These are phyloP conservation scores for Candida hungchunana DNA, from an alignment of 805 yeast species.

Conservation along the genomic window DNA sequence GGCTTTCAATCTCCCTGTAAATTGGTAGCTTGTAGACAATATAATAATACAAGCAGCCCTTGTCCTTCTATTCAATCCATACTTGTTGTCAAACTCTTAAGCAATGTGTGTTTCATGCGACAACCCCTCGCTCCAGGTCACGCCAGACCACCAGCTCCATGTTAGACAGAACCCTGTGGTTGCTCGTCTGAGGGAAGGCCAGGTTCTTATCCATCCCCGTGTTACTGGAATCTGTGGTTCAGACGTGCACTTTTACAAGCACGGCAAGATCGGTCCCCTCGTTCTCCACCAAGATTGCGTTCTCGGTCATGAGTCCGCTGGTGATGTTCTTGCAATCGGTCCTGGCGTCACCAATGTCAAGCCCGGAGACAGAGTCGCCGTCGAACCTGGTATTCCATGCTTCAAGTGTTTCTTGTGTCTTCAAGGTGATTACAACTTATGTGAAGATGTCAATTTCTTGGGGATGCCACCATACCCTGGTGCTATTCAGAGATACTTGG, in stretches of 20 bases:
- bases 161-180: constrained; percentile 14
- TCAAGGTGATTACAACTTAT: constrained; percentile 38
- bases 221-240: constrained; percentile 76
- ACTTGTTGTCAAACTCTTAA: too few species aligned
- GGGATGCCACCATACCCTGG: constrained; percentile 38
- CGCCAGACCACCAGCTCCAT: constrained; percentile 20
- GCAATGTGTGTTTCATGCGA: constrained; percentile 1
- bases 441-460: constrained; percentile 34
- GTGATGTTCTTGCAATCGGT: constrained; percentile 46
- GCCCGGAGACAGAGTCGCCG: constrained; percentile 44
- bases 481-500: constrained; percentile 35
- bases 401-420: constrained; percentile 34
- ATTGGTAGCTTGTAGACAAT: too few species aligned
- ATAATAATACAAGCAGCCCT: too few species aligned
- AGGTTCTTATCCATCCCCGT: constrained; percentile 27
- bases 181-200: constrained; percentile 15
- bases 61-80: too few species aligned
- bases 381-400: constrained; percentile 56
- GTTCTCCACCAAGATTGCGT: constrained; percentile 32
- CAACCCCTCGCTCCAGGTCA: constrained; percentile 24
- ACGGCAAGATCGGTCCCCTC: constrained; percentile 57
- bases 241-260: constrained; percentile 65
- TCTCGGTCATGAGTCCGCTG: constrained; percentile 44
- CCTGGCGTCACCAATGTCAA: constrained; percentile 40
- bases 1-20: too few species aligned